Base-by-base conservation (phyloP, 2,329 filamentous ascomycete genomes). In the Paecilomyces niveus region DNA sequence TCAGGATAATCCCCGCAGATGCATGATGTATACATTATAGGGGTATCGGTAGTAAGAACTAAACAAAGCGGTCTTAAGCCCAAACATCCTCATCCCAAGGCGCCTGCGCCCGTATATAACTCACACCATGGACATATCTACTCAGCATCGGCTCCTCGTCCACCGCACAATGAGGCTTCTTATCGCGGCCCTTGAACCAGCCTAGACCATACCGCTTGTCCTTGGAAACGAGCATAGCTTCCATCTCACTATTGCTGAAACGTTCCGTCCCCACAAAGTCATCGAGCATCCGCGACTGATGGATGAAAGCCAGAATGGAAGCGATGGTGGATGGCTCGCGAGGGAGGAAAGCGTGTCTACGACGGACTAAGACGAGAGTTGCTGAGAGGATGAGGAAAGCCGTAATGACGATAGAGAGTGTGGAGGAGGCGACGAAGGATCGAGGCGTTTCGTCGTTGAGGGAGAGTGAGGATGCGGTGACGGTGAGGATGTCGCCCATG, bases 271-370 rank as follows among this genome's bases (percentile, higher is more conserved):
- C 85, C 13, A 90, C 86, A 71, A 92, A 92, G 67, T 85, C 84
- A 62, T 85, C 86, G 53, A 92, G 76, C 89, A 92, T 92, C 74
- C 89, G 89, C 71, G 83, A 88, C 74, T 91, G 88, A 72, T 92
- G 87, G 60, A 92, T 89, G 67, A 88, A 92, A 0, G 88, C 88
- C 57, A 93, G 78, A 56, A 92, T 84, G 51, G 84, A 86, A 1
- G 89, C 86, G 64, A 93, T 92, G 21, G 89, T 91, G 65, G 87
- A 90, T 3, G 89, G 89, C 76, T 92, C 88, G 3, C 89, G 83
- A 1, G 89, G 89, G 58, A 92, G 76, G 71, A 92, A 92, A 2
- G 89, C 83, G 57, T 85, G 83, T 0, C 85, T 80, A 13, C 89
- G 83, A 1, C 83, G 81, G 18, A 78, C 58, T 66, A 88, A 88